phyloP scores from a whole-genome alignment of 2,329 filamentous ascomycete genomes.

The Kalmusia sp. region DNA sequence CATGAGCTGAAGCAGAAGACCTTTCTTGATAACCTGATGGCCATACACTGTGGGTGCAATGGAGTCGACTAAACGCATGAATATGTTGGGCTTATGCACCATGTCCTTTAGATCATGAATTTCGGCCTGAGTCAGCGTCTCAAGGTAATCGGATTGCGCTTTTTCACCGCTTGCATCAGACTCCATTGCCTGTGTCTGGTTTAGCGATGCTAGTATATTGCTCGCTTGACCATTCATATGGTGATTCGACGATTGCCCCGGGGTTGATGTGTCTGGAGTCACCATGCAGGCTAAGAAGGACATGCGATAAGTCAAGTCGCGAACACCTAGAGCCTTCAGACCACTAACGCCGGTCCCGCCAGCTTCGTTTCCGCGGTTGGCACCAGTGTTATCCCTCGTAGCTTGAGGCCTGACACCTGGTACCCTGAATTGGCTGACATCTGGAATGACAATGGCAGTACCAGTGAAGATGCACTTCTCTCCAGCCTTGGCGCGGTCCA shows the following conservation, averaged over 20 bases:
- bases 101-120: slow-evolving; percentile 91
- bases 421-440: slow-evolving; percentile 92
- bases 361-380: slow-evolving; percentile 75
- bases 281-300: slow-evolving; percentile 99
- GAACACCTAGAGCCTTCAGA: slow-evolving; percentile 89
- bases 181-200: slow-evolving; percentile 73
- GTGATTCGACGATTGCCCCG: slow-evolving; percentile 75
- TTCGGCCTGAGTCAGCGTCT: slow-evolving; percentile 83
- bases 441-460: slow-evolving; percentile 92
- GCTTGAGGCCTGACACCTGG: slow-evolving; percentile 85
- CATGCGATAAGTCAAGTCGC: slow-evolving; percentile 92
- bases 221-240: slow-evolving; percentile 74
- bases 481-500: slow-evolving; percentile 94
- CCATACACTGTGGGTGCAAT: slow-evolving; percentile 97
- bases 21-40: slow-evolving; percentile 97
- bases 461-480: slow-evolving; percentile 99
- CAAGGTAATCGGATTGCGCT: slow-evolving; percentile 85
- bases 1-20: slow-evolving; percentile 90
- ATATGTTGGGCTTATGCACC: slow-evolving; percentile 96
- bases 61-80: slow-evolving; percentile 88
- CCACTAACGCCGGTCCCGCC: slow-evolving; percentile 87
- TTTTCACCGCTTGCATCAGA: slow-evolving; percentile 74
- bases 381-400: slow-evolving; percentile 79
- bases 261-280: slow-evolving; percentile 82
- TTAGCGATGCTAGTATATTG: slow-evolving; percentile 85